phyloP scores from a whole-genome alignment of 1,139 yeast genomes.

The Candida tropicalis region DNA sequence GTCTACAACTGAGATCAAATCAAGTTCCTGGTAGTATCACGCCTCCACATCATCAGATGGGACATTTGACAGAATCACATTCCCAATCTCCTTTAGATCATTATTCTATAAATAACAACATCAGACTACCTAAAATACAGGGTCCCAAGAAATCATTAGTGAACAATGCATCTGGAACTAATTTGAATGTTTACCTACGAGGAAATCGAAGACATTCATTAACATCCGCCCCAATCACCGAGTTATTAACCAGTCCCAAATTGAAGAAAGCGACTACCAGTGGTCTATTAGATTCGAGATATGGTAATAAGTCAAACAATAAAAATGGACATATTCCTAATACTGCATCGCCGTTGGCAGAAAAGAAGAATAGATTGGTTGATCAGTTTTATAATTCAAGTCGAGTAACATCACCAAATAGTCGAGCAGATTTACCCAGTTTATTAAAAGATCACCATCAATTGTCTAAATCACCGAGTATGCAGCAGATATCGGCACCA shows the following conservation, averaged over 20 bases:
- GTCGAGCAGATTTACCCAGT: conserved; percentile 11
- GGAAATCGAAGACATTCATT: conserved; percentile 14
- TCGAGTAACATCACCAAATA: conserved; percentile 13
- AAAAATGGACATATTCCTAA: background rate
- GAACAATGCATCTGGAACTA: conserved; percentile 11
- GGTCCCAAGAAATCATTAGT: conserved; percentile 2
- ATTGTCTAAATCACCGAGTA: conserved; percentile 1
- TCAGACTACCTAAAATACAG: conserved; percentile 1
- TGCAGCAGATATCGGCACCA: conserved; percentile 3
- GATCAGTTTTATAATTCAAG: conserved; percentile 41
- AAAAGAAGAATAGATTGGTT: conserved; percentile 37
- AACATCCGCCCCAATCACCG: conserved; percentile 8
- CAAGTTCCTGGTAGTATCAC: background rate
- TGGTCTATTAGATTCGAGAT: background rate
- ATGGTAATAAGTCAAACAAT: background rate
- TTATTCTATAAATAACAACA: background rate
- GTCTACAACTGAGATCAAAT: background rate
- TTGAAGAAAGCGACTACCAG: conserved; percentile 1
- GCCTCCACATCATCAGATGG: background rate
- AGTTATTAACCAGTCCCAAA: conserved; percentile 13
- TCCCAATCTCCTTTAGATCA: background rate
- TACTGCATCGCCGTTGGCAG: conserved; percentile 3
- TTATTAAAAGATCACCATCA: conserved; percentile 1
- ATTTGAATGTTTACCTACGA: conserved; percentile 12
- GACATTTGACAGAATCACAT: background rate